Evolutionary conservation across 2,329 filamentous ascomycete genomes (phyloP), one percentile per base, ranked within the genome.

Genomic region (Orbilia javanica): DNA sequence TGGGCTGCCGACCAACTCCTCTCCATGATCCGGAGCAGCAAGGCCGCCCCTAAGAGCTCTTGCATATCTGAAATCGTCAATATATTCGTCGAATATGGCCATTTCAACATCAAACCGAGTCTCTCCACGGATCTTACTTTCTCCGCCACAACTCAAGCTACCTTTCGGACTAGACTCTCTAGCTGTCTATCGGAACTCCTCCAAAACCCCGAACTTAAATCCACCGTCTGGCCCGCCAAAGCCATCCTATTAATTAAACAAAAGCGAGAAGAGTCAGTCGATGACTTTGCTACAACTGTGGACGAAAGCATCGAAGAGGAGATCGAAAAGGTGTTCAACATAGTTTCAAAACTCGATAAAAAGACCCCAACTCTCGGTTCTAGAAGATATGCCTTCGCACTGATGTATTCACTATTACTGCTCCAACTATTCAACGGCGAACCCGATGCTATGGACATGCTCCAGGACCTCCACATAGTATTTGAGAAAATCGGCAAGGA

Each of bases 401-500:
- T 97, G 39, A 88, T 98, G 0, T 93, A 97, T 83, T 91, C 93
- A 0, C 88, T 97, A 65, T 92, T 93, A 0, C 89, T 97, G 13
- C 87, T 98, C 69, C 93, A 97, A 83, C 88, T 97, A 7, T 97
- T 97, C 85, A 94, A 95, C 82, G 93, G 93, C 25, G 94, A 97
- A 75, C 87, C 92, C 0, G 96, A 98, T 82, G 93, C 94, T 0
- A 88, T 97, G 15, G 79, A 79, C 11, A 79, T 82, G 29, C 79
- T 82, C 0, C 80, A 82, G 8, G 81, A 82, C 18, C 68, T 82
- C 13, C 72, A 80, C 31, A 53, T 80, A 1, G 80, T 80, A 36
- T 81, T 81, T 46, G 72, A 81, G n/a, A 81, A 80, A 46, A 79
- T 82, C 25, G 79, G 65, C 27, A 72, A 66, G 31, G 62, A 62